Conservation (phyloP, 1,284 basidiomycete genomes). For the Neotropicomus parvogracilis region DNA sequence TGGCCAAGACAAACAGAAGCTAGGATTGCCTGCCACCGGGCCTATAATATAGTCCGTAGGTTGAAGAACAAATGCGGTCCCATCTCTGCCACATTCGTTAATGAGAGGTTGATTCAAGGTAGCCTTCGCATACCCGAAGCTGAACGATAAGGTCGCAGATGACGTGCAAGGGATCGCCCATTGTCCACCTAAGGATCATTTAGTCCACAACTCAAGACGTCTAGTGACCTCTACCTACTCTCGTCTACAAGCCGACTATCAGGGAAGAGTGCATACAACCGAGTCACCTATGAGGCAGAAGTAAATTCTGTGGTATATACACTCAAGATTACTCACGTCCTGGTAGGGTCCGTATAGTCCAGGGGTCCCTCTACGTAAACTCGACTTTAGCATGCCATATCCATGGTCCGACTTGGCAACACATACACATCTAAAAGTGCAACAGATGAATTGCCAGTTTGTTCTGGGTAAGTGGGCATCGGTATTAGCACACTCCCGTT, state of each 20-base stretch:
- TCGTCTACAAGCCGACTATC: conserved; percentile 69
- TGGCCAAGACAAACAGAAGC: conserved; percentile 82
- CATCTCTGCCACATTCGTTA: conserved; percentile 18
- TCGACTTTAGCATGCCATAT: conserved; percentile 4
- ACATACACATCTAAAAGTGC: conserved; percentile 76
- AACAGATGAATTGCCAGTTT: conserved; percentile 55
- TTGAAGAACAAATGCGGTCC: conserved; percentile 43
- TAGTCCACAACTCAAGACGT: conserved; percentile 4
- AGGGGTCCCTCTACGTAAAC: conserved; percentile 56
- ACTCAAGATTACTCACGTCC: conserved; percentile 50
- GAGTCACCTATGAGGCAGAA: conserved; percentile 51
- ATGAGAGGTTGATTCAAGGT: background rate
- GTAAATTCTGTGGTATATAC: conserved; percentile 4
- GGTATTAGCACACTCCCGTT: conserved; percentile 57
- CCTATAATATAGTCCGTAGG: conserved; percentile 85
- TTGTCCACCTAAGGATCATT: conserved; percentile 50
- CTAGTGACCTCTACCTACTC: conserved; percentile 32
- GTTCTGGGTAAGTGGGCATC: conserved; percentile 63
- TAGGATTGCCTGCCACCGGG: conserved; percentile 59
- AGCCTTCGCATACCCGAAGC: conserved; percentile 56
- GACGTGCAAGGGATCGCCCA: conserved; percentile 84
- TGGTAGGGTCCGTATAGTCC: conserved; percentile 81
- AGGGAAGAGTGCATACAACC: conserved; percentile 60
- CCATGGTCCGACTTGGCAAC: background rate
- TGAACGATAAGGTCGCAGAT: conserved; percentile 61